phyloP scores from a whole-genome alignment of 2,329 filamentous ascomycete species.

The Xylariaceae sp. region DNA sequence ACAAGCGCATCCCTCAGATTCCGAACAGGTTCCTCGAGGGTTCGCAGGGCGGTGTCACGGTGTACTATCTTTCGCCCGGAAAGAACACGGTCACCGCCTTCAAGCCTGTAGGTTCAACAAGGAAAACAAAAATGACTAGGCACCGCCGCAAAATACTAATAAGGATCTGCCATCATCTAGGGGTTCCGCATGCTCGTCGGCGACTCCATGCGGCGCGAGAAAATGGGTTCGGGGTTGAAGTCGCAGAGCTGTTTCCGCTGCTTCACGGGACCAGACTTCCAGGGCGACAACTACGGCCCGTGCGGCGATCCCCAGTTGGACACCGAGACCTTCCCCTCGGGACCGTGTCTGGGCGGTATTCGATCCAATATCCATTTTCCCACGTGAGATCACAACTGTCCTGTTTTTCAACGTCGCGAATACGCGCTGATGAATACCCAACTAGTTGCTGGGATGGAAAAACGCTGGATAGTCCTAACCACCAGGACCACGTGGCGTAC shows the following conservation, averaged over 20 bases:
- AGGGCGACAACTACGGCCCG: slow-evolving; percentile 43
- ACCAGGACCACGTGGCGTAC: slow-evolving; percentile 54
- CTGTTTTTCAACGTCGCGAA: not conserved
- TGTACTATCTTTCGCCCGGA: slow-evolving; percentile 43
- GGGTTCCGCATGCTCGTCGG: slow-evolving; percentile 47
- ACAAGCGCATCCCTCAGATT: slow-evolving; percentile 38
- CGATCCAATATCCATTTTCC: slow-evolving; percentile 58
- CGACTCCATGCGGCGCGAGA: slow-evolving; percentile 37
- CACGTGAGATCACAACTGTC: slow-evolving; percentile 28
- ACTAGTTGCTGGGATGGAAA: slow-evolving; percentile 55
- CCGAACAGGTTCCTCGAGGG: slow-evolving; percentile 33
- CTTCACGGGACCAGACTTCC: slow-evolving; percentile 43
- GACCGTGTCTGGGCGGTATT: slow-evolving; percentile 49
- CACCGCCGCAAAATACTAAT: slow-evolving; percentile 21
- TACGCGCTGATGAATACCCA: not conserved
- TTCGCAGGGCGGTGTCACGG: slow-evolving; percentile 38
- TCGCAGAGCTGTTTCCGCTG: slow-evolving; percentile 44
- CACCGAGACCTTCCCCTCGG: slow-evolving; percentile 41
- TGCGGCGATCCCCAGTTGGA: slow-evolving; percentile 48
- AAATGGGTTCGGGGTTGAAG: slow-evolving; percentile 28
- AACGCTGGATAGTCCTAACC: slow-evolving; percentile 49
- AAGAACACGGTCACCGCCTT: slow-evolving; percentile 41
- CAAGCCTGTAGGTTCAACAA: slow-evolving; percentile 49
- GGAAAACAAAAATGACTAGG: slow-evolving; percentile 39
- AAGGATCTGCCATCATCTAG: slow-evolving; percentile 47